Base-by-base conservation (phyloP, 2,329 filamentous ascomycete species). In the Penicillium vulpinum region DNA sequence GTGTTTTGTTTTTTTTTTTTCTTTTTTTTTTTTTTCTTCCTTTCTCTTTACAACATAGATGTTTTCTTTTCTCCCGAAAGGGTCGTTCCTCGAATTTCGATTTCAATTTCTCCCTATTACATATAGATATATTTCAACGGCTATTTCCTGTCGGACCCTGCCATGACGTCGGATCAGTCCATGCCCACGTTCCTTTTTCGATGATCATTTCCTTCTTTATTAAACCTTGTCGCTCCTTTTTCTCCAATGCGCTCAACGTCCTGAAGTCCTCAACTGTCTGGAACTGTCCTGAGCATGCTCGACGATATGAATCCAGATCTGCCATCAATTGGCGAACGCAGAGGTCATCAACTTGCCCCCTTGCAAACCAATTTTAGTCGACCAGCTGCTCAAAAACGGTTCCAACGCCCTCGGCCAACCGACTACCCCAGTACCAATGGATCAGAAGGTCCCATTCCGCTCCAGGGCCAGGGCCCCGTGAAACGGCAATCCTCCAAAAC, bases 301-400 rank as follows among this genome's bases (percentile, higher is more conserved):
- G 22, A 58, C 63, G 22, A 62, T n/a, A n/a, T 60, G 50, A 59
- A 61, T 36, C 40, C 55, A 15, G 58, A 58, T 29, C 62, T 67
- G 31, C 70, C 73, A 31, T 67, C 49, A n/a, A 35, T 74, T 52
- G 70, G 72, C 47, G 69, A 74, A 60, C 73, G 74, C 50, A 67
- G 74, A 65, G 74, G 74, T 29, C 71, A 71, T 51, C 70, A 51
- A 44, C 62, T 76, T 11, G 61, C 70, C 4, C 73, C 74, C 15
- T 62, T 77, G 36, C 72, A 74, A 50, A 77, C 75, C 48, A 73
- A 75, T 51, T 69, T 75, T 59, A 72, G 67, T 47, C 67, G 66
- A 36, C 68, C 69, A 21, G 64, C 57, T 8, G 62, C 67, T 46
- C 22, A 40, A 51, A 28, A 29, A n/a, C 66, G 68, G 46, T 41